Conservation (phyloP, 73 alveolate genomes). For the Tetrahymena borealis region DNA sequence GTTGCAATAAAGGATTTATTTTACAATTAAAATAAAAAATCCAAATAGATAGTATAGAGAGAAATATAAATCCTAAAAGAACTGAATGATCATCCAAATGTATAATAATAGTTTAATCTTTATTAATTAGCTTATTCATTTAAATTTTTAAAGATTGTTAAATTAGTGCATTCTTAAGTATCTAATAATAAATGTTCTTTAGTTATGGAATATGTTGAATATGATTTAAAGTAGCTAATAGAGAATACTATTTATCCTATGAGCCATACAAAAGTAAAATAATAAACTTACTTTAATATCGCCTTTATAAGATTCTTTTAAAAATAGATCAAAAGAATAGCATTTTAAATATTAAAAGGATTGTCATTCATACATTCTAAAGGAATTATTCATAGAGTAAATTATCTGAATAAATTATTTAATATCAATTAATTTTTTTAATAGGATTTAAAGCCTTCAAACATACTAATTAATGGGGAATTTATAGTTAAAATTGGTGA, state of each 20-base stretch:
- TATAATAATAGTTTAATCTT: neutral
- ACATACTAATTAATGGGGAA: neutral
- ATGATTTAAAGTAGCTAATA: neutral
- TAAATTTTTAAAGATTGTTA: neutral
- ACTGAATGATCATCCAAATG: neutral
- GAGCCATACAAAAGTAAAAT: neutral
- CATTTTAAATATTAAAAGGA: neutral
- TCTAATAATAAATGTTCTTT: neutral
- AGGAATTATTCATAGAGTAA: neutral
- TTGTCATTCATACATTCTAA: neutral
- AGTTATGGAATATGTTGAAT: neutral
- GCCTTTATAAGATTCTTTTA: no score
- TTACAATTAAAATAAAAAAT: neutral
- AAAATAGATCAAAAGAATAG: neutral
- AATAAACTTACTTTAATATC: no score
- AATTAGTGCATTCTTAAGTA: neutral
- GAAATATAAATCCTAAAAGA: neutral
- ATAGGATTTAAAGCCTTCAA: neutral
- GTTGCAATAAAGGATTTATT: neutral
- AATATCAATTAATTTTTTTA: neutral
- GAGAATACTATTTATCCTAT: neutral
- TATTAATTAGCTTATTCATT: neutral
- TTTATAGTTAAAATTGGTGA: neutral
- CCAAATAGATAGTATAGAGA: neutral
- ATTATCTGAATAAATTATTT: neutral